Percentiles rank a stretch among this genome's conserved stretches.
phyloP scores from a whole-genome alignment of 2,329 filamentous ascomycete species.

The Aspergillus japonicus region DNA sequence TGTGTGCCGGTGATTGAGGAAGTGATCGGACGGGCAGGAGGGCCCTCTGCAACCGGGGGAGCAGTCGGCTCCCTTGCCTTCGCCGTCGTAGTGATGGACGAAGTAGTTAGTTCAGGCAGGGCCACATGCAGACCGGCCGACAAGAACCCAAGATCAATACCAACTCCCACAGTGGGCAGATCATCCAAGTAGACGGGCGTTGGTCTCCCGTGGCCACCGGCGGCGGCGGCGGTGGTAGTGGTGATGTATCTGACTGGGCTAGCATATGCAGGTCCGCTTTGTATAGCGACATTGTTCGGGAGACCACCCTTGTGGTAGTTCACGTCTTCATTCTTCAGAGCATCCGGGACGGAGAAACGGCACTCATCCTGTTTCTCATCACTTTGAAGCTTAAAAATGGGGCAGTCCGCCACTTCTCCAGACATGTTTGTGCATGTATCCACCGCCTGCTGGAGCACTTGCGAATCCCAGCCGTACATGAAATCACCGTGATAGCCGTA shows the following conservation, averaged over 20 bases:
- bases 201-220: not conserved
- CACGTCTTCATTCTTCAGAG: conserved; percentile 61
- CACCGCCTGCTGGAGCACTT: conserved; percentile 70
- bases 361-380: conserved; percentile 59
- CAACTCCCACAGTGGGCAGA: conserved; percentile 9
- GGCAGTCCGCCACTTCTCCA: conserved; percentile 71
- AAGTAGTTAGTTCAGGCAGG: not conserved
- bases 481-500: conserved; percentile 78
- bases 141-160: not conserved
- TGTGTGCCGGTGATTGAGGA: not conserved
- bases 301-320: conserved; percentile 57
- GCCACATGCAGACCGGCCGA: not conserved
- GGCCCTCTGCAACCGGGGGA: not conserved
- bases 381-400: conserved; percentile 68
- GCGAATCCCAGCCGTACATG: conserved; percentile 71
- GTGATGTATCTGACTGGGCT: conserved; percentile 18
- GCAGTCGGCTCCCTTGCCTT: not conserved
- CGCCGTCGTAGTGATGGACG: not conserved
- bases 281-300: conserved; percentile 62
- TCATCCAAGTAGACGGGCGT: not conserved
- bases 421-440: conserved; percentile 70
- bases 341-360: conserved; percentile 58
- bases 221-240: conserved; percentile 5
- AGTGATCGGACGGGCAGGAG: not conserved
- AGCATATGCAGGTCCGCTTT: conserved; percentile 45